Evolutionary conservation across 805 yeast genomes (phyloP).

Genomic region (Trichomonascus vanleenenianus): DNA sequence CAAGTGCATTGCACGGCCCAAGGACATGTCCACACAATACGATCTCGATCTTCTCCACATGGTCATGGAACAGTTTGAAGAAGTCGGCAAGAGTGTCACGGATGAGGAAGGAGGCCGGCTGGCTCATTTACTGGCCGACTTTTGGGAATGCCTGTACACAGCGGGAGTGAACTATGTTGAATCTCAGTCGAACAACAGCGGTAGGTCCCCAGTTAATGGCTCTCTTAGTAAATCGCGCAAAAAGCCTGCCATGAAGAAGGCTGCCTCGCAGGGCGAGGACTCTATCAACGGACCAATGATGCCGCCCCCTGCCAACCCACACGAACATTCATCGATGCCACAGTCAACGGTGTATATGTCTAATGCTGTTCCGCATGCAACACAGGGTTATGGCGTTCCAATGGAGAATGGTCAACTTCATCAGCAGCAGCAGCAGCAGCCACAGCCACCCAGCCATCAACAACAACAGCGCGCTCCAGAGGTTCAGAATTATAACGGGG

Average conservation of each 20-base stretch:
- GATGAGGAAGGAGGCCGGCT: background rate
- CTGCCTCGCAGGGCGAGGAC: too few species aligned
- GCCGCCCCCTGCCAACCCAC: background rate
- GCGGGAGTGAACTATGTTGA: slow-evolving; percentile 7
- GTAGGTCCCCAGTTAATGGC: background rate
- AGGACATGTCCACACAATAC: slow-evolving; percentile 11
- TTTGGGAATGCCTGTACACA: slow-evolving; percentile 7
- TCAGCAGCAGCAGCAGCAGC: background rate
- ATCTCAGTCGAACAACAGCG: slow-evolving; percentile 1
- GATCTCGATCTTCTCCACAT: slow-evolving; percentile 11
- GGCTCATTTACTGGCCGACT: background rate
- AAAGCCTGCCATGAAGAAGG: too few species aligned
- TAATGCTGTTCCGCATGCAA: background rate
- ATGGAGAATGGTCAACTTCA: background rate
- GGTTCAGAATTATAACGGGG: too few species aligned
- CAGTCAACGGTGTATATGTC: background rate
- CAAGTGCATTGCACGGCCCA: slow-evolving; percentile 13
- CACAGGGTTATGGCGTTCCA: background rate
- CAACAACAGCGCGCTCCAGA: background rate
- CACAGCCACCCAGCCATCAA: background rate
- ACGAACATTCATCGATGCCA: background rate
- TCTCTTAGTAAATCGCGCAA: background rate
- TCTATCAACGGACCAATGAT: too few species aligned
- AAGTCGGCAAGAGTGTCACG: background rate
- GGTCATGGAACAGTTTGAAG: slow-evolving; percentile 1